A percentile compares a stretch with the other conserved stretches of the same genome.
Evolutionary conservation across 2,329 filamentous ascomycete genomes (phyloP).

Genomic region (Cyphellophora europaea): DNA sequence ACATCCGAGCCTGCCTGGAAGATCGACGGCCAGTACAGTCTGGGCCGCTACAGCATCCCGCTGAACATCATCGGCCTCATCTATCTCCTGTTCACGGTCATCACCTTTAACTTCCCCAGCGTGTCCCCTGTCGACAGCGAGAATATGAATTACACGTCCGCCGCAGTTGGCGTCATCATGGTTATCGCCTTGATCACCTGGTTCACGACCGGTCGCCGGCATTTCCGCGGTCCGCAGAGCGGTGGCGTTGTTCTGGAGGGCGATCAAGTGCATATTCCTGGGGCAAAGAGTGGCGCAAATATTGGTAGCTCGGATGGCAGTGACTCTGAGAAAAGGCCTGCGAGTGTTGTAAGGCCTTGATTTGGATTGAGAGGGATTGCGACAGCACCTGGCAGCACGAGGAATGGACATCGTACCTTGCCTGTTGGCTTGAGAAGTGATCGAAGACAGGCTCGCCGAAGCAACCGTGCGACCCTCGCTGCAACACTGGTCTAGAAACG

Average conservation of each 20-base stretch:
- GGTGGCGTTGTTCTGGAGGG: not conserved
- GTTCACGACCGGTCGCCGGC: slow-evolving; percentile 2
- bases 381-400: too few relatives aligned
- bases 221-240: not conserved
- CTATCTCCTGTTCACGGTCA: slow-evolving; percentile 44
- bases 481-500: too few relatives aligned
- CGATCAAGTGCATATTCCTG: not conserved
- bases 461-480: too few relatives aligned
- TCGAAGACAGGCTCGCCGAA: too few relatives aligned
- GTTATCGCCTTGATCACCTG: slow-evolving; percentile 29
- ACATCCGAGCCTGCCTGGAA: slow-evolving; percentile 18
- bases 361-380: too few relatives aligned
- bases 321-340: too few relatives aligned
- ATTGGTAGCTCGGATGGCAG: too few relatives aligned
- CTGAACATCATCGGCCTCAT: slow-evolving; percentile 43
- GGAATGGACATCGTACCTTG: too few relatives aligned
- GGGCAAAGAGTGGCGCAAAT: not conserved
- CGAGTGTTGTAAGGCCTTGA: too few relatives aligned
- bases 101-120: slow-evolving; percentile 49
- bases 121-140: slow-evolving; percentile 40
- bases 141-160: slow-evolving; percentile 46
- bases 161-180: slow-evolving; percentile 46
- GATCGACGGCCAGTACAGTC: slow-evolving; percentile 30
- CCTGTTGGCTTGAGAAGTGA: too few relatives aligned
- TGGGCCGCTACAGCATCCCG: slow-evolving; percentile 34